Evolutionary conservation across 2,329 filamentous ascomycete genomes (phyloP).

Genomic region (Arthrobotrys conoides): DNA sequence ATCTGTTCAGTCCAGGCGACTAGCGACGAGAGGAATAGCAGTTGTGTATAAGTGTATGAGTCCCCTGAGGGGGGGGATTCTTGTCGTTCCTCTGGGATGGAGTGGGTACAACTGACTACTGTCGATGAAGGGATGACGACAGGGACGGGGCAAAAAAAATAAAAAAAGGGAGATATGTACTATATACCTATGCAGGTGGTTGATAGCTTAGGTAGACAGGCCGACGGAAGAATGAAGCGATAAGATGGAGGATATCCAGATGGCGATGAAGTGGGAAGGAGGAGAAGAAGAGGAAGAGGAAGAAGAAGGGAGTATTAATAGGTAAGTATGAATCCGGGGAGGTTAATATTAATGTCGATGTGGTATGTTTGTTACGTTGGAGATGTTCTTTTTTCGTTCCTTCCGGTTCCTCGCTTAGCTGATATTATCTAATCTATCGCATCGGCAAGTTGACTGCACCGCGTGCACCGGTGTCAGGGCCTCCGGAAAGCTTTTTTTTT

Average conservation of each 20-base stretch:
- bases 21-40: neutral
- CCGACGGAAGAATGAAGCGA: neutral
- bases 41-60: neutral
- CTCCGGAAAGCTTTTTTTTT: conserved; percentile 7
- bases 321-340: no score
- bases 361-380: no score
- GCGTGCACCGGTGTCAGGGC: conserved; percentile 14
- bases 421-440: conserved; percentile 13
- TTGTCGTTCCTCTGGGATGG: neutral
- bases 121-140: no score
- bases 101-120: neutral
- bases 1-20: conserved; percentile 29
- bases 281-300: no score
- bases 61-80: conserved; percentile 37
- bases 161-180: no score
- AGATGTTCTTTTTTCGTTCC: no score
- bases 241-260: neutral
- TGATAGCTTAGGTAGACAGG: neutral
- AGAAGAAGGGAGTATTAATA: neutral
- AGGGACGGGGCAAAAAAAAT: no score
- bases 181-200: no score
- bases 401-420: neutral
- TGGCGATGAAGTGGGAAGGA: neutral
- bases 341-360: neutral
- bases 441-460: no score